Evolutionary conservation across 805 yeast species (phyloP).

Genomic region (Diddensiella transvaalensis): DNA sequence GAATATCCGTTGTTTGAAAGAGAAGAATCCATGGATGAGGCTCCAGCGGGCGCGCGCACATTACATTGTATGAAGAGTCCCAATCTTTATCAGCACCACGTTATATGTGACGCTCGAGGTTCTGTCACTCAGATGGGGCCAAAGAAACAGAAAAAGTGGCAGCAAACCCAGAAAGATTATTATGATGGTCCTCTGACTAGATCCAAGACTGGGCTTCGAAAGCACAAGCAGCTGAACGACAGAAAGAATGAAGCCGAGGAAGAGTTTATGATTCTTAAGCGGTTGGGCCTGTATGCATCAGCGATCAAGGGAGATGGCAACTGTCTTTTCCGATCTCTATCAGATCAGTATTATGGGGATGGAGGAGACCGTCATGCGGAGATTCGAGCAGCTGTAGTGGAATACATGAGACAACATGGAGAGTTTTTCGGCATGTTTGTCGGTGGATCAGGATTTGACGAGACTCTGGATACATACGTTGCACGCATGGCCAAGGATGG

Average conservation of each 20-base stretch:
- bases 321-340: slow-evolving; percentile 40
- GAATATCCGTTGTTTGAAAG: no score
- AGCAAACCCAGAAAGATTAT: neutral
- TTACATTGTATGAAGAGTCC: no score
- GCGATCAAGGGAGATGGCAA: slow-evolving; percentile 41
- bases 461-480: slow-evolving; percentile 35
- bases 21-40: no score
- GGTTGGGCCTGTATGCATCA: slow-evolving; percentile 36
- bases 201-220: slow-evolving; percentile 5
- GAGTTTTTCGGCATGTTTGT: slow-evolving; percentile 34
- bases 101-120: neutral
- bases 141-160: neutral
- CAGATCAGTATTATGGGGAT: slow-evolving; percentile 40
- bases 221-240: neutral
- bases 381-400: slow-evolving; percentile 33
- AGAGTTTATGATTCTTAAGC: slow-evolving; percentile 37
- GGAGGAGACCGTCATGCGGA: slow-evolving; percentile 28
- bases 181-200: slow-evolving; percentile 9
- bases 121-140: slow-evolving; percentile 1
- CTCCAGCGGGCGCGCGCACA: no score
- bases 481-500: slow-evolving; percentile 37
- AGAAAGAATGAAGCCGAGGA: slow-evolving; percentile 14
- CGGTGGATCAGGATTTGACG: slow-evolving; percentile 31
- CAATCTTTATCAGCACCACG: no score
- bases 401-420: slow-evolving; percentile 30